These are phyloP conservation scores for Pseudocercospora cruenta DNA, from an alignment of 2,329 filamentous ascomycete genomes.

Conservation along the genomic window DNA sequence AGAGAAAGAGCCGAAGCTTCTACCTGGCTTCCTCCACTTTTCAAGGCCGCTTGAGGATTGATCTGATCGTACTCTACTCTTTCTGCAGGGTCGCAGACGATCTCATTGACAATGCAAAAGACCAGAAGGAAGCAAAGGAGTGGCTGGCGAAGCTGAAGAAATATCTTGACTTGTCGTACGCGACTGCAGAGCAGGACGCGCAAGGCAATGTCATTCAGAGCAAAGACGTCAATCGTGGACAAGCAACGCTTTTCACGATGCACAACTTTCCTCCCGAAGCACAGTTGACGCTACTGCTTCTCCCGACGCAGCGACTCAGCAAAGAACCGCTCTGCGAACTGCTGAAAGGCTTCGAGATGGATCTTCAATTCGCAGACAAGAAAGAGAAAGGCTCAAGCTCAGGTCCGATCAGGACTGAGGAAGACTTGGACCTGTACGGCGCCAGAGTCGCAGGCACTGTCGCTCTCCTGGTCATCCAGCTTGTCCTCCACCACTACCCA, in stretches of 20 bases:
- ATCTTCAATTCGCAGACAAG: conserved; percentile 58
- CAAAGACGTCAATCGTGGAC: conserved; percentile 36
- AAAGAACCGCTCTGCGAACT: conserved; percentile 65
- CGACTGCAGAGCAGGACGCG: conserved; percentile 28
- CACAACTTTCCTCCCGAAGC: conserved; percentile 57
- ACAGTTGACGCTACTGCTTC: conserved; percentile 60
- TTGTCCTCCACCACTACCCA: conserved; percentile 64
- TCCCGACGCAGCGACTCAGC: conserved; percentile 63
- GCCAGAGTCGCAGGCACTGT: conserved; percentile 73
- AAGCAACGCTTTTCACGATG: conserved; percentile 45
- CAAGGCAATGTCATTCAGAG: conserved; percentile 34
- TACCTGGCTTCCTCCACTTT: conserved; percentile 73
- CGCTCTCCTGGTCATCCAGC: conserved; percentile 67
- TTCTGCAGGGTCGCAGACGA: conserved; percentile 77
- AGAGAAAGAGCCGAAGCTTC: conserved; percentile 72
- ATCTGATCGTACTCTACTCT: conserved; percentile 70
- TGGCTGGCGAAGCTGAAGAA: conserved; percentile 64
- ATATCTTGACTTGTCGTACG: conserved; percentile 61
- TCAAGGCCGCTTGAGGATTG: conserved; percentile 67
- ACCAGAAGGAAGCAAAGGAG: conserved; percentile 54
- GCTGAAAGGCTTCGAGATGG: conserved; percentile 70
- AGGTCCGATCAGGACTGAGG: conserved; percentile 61
- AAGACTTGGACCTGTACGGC: conserved; percentile 65
- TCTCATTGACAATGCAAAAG: conserved; percentile 67
- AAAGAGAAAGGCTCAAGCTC: conserved; percentile 13